Conservation (phyloP, 2,329 filamentous ascomycete genomes). For the Monosporascus sp. region DNA sequence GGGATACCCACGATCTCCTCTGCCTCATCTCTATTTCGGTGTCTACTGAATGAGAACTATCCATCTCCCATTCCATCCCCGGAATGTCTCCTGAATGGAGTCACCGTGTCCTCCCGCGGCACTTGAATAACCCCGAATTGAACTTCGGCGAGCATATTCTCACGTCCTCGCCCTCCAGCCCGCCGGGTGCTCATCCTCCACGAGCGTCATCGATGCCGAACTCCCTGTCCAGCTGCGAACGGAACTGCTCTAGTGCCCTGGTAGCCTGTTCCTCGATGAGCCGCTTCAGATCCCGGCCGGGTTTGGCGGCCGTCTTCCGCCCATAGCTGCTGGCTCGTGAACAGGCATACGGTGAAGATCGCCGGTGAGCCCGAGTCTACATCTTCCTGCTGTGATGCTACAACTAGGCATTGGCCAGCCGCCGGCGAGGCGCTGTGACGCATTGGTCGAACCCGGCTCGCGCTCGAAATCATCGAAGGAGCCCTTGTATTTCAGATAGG, state of each 20-base stretch:
- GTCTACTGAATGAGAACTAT: conserved; percentile 2
- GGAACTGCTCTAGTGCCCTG: conserved; percentile 9
- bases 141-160: conserved; percentile 17
- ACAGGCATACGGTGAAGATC: conserved; percentile 17
- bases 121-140: conserved; percentile 19
- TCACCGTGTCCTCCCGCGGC: conserved; percentile 14
- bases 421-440: conserved; percentile 15
- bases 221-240: conserved; percentile 8
- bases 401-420: conserved; percentile 23
- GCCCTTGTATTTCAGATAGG: conserved; percentile 11
- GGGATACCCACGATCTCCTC: not conserved
- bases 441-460: conserved; percentile 8
- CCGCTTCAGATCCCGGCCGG: conserved; percentile 10
- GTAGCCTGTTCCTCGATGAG: conserved; percentile 13
- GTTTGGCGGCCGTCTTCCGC: conserved; percentile 5
- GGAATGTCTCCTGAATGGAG: conserved; percentile 23
- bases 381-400: conserved; percentile 21
- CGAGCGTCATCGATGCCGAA: not conserved
- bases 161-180: not conserved
- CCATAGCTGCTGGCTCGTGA: conserved; percentile 18
- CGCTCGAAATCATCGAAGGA: conserved; percentile 19
- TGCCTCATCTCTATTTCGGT: not conserved
- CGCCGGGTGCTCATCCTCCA: too few species aligned
- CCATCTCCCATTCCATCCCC: conserved; percentile 44
- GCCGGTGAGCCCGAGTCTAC: conserved; percentile 11